A percentile compares a stretch with the other conserved stretches of the same genome.
These are phyloP conservation scores for Avena insularis DNA, from an alignment of 176 grass and related monocot genomes.

Conservation along the genomic window DNA sequence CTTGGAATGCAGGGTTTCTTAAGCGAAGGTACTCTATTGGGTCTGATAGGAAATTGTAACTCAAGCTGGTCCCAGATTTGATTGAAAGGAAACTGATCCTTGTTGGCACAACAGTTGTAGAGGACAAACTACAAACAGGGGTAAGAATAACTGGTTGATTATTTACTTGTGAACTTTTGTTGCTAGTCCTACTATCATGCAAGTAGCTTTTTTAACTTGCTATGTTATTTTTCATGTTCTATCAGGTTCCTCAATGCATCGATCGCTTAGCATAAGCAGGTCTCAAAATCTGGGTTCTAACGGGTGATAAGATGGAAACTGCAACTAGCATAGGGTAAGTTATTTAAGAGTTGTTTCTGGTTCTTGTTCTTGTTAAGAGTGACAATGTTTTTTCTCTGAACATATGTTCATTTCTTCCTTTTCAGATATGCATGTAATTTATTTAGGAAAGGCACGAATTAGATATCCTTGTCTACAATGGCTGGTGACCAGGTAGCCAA, in stretches of 20 bases:
- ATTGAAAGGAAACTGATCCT: constrained; percentile 95
- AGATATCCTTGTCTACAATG: constrained; percentile 69
- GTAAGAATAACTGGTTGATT: constrained; percentile 40
- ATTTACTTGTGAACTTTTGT: constrained; percentile 30
- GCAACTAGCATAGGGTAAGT: constrained; percentile 96
- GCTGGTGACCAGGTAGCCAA: constrained; percentile 69
- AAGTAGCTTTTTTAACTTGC: constrained; percentile 43
- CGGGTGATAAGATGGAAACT: constrained; percentile 99
- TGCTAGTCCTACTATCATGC: constrained; percentile 33
- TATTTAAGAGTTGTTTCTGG: constrained; percentile 24
- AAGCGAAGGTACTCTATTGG: constrained; percentile 83
- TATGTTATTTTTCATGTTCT: constrained; percentile 39
- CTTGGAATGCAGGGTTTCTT: constrained; percentile 90
- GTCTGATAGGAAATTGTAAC: constrained; percentile 82
- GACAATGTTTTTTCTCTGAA: constrained; percentile 8
- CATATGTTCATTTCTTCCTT: constrained; percentile 48
- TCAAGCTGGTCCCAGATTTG: constrained; percentile 77
- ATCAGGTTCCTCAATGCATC: constrained; percentile 91
- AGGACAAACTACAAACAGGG: constrained; percentile 95
- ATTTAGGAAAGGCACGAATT: constrained; percentile 94
- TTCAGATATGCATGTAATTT: constrained; percentile 96
- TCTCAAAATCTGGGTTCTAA: constrained; percentile 98
- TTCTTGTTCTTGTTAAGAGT: not conserved
- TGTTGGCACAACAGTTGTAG: constrained; percentile 90
- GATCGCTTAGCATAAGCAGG: constrained; percentile 97